Base-by-base conservation (phyloP, 176 grass and related monocot species). In the Lolium multiflorum region DNA sequence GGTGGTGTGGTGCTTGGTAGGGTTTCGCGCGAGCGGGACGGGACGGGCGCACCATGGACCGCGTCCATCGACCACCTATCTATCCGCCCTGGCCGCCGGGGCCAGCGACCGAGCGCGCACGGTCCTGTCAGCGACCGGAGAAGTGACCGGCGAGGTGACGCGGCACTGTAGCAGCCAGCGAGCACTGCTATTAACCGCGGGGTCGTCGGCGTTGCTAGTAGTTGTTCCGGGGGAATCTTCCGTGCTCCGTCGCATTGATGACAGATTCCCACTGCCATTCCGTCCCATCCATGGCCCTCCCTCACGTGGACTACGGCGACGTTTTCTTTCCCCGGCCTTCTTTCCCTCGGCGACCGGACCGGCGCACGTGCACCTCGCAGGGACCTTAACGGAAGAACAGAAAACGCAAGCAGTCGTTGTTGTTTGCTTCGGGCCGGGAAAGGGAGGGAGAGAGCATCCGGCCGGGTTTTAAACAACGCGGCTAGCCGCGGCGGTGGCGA, bases 11-110 rank as follows among this genome's bases (percentile, higher is more conserved):
- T 22, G 18, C 31, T 35, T 49, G 3, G 61, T 85, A 49, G 70
- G 87, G 76, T 74, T 89, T 63, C 54, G 81, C 88, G 88, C 69
- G 74, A 44, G 51, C 67, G 13, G 26, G 64, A 49, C 44, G 44
- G 3, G 4, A 9, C 62, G 22, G 31, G 56, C 13, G 70, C 49
- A 35, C 72, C 21, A 47, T 73, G 76, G 82, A 16, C 82, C 88
- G 76, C 35, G 82, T 80, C 79, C 59, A 66, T 66, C 24, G 1
- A 26, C 18, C 15, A 66, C 13, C 25, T 6, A 4, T 35, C 31
- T 35, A 35, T 3, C 31, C 31, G 31, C 31, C 31, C 31, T 35
- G 31, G 31, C 31, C 31, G 31, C 31, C 31, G 31, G 31, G 31
- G 31, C 31, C 31, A 2, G 31, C 31, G 31, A 35, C 31, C 31